phyloP scores from a whole-genome alignment of 768 basidiomycete genomes.

The Strobilomyces confusus region DNA sequence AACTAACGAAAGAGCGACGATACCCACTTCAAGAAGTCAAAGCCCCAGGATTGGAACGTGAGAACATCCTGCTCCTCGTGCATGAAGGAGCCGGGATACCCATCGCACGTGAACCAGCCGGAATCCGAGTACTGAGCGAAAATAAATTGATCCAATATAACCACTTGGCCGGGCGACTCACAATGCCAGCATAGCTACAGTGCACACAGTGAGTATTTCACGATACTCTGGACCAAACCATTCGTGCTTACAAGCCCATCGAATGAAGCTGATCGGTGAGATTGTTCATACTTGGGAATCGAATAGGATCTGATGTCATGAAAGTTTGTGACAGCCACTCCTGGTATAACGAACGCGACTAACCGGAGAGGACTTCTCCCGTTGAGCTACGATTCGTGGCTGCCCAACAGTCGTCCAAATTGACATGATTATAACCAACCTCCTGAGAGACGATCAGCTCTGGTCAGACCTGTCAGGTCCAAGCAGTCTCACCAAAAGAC shows the following conservation, averaged over 20 bases:
- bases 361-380: conserved; percentile 55
- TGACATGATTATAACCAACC: conserved; percentile 54
- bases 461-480: too few species aligned
- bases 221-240: neutral
- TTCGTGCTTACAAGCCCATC: conserved; percentile 48
- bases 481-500: conserved; percentile 39
- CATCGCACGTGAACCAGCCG: conserved; percentile 61
- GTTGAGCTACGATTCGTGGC: conserved; percentile 46
- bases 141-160: neutral
- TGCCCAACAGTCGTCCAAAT: conserved; percentile 64
- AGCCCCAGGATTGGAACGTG: conserved; percentile 59
- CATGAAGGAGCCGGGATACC: conserved; percentile 59
- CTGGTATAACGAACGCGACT: conserved; percentile 7
- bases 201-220: conserved; percentile 2
- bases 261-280: conserved; percentile 51
- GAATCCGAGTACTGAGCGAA: conserved; percentile 55
- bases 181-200: conserved; percentile 56
- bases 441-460: conserved; percentile 33
- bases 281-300: conserved; percentile 54
- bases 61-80: conserved; percentile 59
- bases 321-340: neutral
- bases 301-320: conserved; percentile 37
- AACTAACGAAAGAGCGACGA: neutral
- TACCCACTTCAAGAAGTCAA: conserved; percentile 58
- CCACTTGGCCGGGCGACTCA: conserved; percentile 26